A percentile compares a stretch with the other conserved stretches of the same genome.
Evolutionary conservation across 331 rosid species (phyloP).

Genomic region (Quercus tomentella): DNA sequence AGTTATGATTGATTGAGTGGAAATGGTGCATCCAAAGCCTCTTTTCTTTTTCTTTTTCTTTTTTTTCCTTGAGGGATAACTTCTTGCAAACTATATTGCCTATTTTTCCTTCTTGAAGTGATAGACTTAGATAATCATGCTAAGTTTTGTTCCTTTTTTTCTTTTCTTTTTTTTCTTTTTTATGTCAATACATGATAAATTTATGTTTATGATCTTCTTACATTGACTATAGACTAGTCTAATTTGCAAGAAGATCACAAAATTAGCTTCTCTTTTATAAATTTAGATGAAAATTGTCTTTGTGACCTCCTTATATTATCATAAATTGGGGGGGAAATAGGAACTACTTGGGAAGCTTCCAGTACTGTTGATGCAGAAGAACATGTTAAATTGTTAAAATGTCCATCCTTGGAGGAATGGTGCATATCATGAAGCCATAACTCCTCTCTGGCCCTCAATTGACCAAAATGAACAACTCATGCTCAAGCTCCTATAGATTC

Average conservation of each 20-base stretch:
- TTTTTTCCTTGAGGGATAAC: neutral
- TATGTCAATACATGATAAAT: neutral
- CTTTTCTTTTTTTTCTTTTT: neutral
- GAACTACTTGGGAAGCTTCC: neutral
- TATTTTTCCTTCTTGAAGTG: neutral
- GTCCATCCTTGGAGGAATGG: neutral
- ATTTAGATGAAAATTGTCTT: neutral
- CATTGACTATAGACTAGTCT: conserved; percentile 7
- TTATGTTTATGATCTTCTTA: conserved; percentile 1
- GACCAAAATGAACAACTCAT: neutral
- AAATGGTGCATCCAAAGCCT: neutral
- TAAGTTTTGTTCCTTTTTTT: neutral
- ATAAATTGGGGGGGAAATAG: neutral
- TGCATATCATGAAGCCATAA: neutral
- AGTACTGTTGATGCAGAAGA: neutral
- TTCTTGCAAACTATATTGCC: neutral
- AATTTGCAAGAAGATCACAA: neutral
- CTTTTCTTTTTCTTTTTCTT: neutral
- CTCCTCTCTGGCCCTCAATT: neutral
- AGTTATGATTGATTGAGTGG: neutral
- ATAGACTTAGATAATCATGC: neutral
- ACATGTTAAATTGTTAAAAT: neutral
- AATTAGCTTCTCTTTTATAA: neutral
- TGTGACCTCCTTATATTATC: neutral
- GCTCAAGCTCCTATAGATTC: neutral